Conservation (phyloP, 164 flowering plant species). For the Litsea cubeba region DNA sequence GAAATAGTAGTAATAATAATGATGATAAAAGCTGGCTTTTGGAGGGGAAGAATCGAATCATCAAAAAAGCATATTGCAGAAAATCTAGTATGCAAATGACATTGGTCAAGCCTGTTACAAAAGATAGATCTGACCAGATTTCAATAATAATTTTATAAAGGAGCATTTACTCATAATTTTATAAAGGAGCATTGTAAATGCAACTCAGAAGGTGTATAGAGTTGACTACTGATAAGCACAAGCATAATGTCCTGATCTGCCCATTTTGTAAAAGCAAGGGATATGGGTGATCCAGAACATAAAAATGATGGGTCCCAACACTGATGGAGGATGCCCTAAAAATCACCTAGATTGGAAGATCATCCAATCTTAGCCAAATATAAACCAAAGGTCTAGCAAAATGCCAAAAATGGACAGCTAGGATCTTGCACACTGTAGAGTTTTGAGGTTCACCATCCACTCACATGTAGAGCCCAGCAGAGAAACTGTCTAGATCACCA, state of each 20-base stretch:
- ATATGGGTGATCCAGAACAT: too few relatives aligned
- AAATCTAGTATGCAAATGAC: neutral
- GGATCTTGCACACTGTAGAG: too few relatives aligned
- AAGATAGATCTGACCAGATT: neutral
- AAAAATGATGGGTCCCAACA: too few relatives aligned
- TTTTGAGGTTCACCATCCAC: too few relatives aligned
- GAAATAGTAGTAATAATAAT: neutral
- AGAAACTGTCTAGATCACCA: too few relatives aligned
- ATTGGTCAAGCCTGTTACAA: neutral
- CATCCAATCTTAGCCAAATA: too few relatives aligned
- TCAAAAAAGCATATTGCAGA: neutral
- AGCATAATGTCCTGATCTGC: neutral
- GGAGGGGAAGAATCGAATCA: too few relatives aligned
- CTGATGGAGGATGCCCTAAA: neutral
- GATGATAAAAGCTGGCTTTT: too few relatives aligned
- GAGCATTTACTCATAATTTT: neutral
- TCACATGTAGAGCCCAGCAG: too few relatives aligned
- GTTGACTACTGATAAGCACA: neutral
- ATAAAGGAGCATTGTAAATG: neutral
- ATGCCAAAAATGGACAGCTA: too few relatives aligned
- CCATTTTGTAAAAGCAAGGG: neutral
- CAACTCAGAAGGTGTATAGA: neutral
- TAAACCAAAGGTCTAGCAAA: too few relatives aligned
- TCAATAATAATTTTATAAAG: too few relatives aligned
- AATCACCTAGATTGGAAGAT: neutral